Evolutionary conservation across 768 basidiomycete species (phyloP), one percentile per base, ranked within the genome.

Genomic region (Piloderma croceum): DNA sequence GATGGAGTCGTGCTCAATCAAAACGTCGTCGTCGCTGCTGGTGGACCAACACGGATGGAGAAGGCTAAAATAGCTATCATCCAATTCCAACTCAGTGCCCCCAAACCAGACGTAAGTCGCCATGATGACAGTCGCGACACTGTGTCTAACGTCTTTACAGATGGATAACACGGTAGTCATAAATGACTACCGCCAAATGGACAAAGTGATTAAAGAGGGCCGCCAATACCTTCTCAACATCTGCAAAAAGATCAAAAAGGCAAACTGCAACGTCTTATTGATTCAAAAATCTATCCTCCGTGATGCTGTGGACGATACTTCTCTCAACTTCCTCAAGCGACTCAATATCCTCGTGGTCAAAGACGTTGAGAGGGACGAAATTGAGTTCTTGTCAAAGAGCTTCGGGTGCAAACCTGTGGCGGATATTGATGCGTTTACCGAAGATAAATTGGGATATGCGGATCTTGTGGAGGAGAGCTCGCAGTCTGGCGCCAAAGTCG

Each of bases 161-260:
- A 99, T 99, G 94, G 96, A 99, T 65, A 98, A 99, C 70, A 97
- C 94, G 4, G 92, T 99, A 32, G 86, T 98, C 38, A 97, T 99
- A 52, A 98, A 94, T 48, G 94, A 99, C 65, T 99, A 99, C 68
- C 84, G 96, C 13, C 96, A 97, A 62, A 98, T 99, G 94, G 96
- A 98, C 74, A 96, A 97, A 63, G 92, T 98, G 44, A 84, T 99
- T 66, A 98, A 99, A 65, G 96, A 99, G 64, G 94, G 94, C 43
- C 86, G 96, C 34, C 90, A 93, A 63, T 98, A 99, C 62, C 77
- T 99, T 43, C 81, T 99, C 55, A 97, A 92, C 61, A 79, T 98
- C 39, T 94, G 90, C 81, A 98, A 98, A 67, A 93, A 92, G 66
- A 98, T 99, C 67, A 99, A 98, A 64, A 97, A 96, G 67, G 83